Evolutionary conservation across 2,329 filamentous ascomycete genomes (phyloP).

Genomic region (Cordyceps pruinosa): DNA sequence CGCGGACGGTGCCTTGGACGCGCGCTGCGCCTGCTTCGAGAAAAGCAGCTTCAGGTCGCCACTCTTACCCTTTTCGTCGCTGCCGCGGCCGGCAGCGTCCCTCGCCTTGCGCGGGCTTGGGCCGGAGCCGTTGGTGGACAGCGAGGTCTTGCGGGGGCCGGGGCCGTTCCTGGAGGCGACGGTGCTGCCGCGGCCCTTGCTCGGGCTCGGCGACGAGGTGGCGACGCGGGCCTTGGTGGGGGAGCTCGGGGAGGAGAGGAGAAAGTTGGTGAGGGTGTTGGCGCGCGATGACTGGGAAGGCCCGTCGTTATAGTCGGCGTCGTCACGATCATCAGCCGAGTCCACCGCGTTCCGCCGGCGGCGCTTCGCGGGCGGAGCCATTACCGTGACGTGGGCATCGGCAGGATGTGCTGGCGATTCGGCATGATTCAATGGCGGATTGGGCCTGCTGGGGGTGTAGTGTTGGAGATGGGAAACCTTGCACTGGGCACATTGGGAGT

Average conservation of each 20-base stretch:
- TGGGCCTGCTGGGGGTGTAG: too few relatives aligned
- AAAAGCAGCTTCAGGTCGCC: slow-evolving; percentile 54
- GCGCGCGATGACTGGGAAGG: slow-evolving; percentile 23
- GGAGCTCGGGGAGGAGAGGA: slow-evolving; percentile 45
- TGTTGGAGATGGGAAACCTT: background rate
- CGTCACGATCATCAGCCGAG: slow-evolving; percentile 42
- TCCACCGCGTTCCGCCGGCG: slow-evolving; percentile 50
- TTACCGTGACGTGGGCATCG: slow-evolving; percentile 31
- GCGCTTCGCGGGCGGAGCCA: slow-evolving; percentile 54
- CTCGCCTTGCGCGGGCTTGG: slow-evolving; percentile 34
- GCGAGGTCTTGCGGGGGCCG: slow-evolving; percentile 20
- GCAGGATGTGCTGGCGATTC: slow-evolving; percentile 20
- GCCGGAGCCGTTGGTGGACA: slow-evolving; percentile 24
- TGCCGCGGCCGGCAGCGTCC: slow-evolving; percentile 28
- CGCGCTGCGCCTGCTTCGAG: slow-evolving; percentile 52
- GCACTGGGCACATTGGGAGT: background rate
- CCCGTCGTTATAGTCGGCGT: slow-evolving; percentile 1
- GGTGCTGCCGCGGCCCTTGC: slow-evolving; percentile 23
- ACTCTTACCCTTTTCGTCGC: slow-evolving; percentile 44
- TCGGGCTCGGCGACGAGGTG: slow-evolving; percentile 35
- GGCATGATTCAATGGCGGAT: slow-evolving; percentile 9
- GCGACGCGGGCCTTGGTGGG: slow-evolving; percentile 26
- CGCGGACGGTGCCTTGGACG: slow-evolving; percentile 24
- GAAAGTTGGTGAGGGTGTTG: slow-evolving; percentile 46
- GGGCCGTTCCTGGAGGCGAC: slow-evolving; percentile 16